Evolutionary conservation across 1,284 basidiomycete species (phyloP).

Genomic region (Melampsora medusae): DNA sequence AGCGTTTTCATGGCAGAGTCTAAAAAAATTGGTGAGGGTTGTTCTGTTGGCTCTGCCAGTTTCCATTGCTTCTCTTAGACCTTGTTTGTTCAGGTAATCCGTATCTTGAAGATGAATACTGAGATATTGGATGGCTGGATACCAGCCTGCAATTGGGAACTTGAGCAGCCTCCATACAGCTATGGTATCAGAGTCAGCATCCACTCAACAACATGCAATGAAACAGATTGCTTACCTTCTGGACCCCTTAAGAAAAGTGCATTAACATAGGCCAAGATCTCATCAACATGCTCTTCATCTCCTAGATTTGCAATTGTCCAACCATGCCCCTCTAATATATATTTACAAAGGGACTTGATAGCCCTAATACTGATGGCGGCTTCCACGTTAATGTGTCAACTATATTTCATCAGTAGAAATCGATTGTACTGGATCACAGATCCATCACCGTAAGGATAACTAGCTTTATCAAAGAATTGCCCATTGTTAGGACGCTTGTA

Average conservation of each 20-base stretch:
- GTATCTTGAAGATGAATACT: background rate
- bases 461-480: constrained; percentile 33
- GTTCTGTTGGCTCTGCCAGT: background rate
- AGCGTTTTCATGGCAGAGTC: background rate
- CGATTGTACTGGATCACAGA: constrained; percentile 58
- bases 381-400: constrained; percentile 62
- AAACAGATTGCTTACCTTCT: constrained; percentile 56
- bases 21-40: background rate
- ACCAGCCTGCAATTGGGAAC: background rate
- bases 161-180: background rate
- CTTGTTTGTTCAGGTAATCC: background rate
- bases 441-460: constrained; percentile 51
- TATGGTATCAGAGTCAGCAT: background rate
- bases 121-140: background rate
- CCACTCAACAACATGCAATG: constrained; percentile 54
- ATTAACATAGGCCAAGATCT: constrained; percentile 56
- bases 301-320: constrained; percentile 50
- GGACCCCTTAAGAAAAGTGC: constrained; percentile 56
- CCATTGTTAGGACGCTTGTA: constrained; percentile 39
- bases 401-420: constrained; percentile 52
- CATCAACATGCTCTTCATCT: constrained; percentile 48
- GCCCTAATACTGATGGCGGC: constrained; percentile 53
- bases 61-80: background rate
- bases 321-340: constrained; percentile 60
- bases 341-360: constrained; percentile 60